A percentile compares a stretch with the other conserved stretches of the same genome.
Evolutionary conservation across 2,329 filamentous ascomycete species (phyloP).

Genomic region (Ascochyta koolunga): DNA sequence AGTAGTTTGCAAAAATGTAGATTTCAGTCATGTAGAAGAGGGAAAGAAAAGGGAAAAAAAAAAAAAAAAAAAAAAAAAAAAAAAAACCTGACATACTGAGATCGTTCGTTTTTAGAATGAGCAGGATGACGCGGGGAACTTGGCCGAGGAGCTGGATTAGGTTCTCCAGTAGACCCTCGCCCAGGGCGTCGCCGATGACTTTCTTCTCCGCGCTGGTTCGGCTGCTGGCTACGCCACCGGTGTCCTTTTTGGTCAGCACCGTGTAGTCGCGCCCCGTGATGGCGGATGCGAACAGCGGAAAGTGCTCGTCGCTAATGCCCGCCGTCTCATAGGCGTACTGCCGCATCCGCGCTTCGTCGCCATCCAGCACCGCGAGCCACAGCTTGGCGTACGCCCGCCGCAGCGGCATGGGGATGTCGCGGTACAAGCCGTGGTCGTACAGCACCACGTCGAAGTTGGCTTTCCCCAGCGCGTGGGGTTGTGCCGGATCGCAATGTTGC

Average conservation of each 20-base stretch:
- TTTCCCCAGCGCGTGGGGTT: slow-evolving; percentile 66
- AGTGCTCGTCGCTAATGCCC: slow-evolving; percentile 85
- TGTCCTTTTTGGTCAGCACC: slow-evolving; percentile 65
- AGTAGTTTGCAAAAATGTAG: too few species aligned
- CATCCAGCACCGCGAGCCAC: slow-evolving; percentile 94
- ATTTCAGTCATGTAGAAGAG: not conserved
- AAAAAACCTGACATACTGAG: slow-evolving; percentile 71
- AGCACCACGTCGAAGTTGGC: slow-evolving; percentile 92
- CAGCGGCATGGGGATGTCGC: slow-evolving; percentile 80
- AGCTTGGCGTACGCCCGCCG: slow-evolving; percentile 92
- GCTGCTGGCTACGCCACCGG: slow-evolving; percentile 54
- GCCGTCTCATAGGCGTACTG: slow-evolving; percentile 88
- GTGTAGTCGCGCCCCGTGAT: slow-evolving; percentile 93
- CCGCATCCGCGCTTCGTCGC: slow-evolving; percentile 84
- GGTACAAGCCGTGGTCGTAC: slow-evolving; percentile 96
- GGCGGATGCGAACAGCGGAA: slow-evolving; percentile 92
- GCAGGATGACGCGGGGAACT: slow-evolving; percentile 87
- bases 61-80: not conserved
- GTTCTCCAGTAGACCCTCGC: slow-evolving; percentile 86
- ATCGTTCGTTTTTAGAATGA: slow-evolving; percentile 98
- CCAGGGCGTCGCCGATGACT: slow-evolving; percentile 80
- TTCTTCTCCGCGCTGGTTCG: slow-evolving; percentile 81
- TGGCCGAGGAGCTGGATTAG: slow-evolving; percentile 86
- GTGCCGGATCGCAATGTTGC: slow-evolving; percentile 90
- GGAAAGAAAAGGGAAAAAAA: not conserved